These are phyloP conservation scores for Rosa rugosa DNA, from an alignment of 306 rosid genomes.

Conservation along the genomic window DNA sequence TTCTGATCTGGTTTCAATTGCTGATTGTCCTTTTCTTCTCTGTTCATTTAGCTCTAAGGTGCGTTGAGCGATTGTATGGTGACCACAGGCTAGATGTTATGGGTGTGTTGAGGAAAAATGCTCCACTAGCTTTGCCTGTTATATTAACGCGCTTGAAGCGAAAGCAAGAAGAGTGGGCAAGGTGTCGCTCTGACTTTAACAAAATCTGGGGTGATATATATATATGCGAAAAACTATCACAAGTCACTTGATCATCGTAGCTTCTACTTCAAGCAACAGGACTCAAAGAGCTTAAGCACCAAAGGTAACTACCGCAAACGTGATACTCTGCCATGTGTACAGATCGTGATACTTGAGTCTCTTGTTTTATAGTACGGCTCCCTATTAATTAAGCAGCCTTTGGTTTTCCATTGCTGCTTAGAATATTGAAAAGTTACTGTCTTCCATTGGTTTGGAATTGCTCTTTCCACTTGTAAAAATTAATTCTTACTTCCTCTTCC, in stretches of 20 bases:
- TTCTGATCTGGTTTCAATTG: constrained; percentile 11
- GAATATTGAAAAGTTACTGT: neutral
- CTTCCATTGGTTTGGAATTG: constrained; percentile 1
- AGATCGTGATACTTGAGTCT: neutral
- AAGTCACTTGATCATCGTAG: constrained; percentile 99
- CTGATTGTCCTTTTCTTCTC: constrained; percentile 22
- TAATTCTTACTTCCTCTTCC: constrained; percentile 16
- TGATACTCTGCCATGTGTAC: neutral
- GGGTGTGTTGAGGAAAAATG: constrained; percentile 87
- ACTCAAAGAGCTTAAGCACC: constrained; percentile 87
- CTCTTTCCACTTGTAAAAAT: constrained; percentile 2
- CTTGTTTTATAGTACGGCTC: neutral
- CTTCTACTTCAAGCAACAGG: constrained; percentile 99
- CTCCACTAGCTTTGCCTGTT: constrained; percentile 88
- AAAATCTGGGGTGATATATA: constrained; percentile 97
- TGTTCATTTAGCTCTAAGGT: constrained; percentile 68
- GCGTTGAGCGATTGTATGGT: constrained; percentile 94
- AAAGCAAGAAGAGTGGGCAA: constrained; percentile 98
- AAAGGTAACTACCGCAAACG: constrained; percentile 57
- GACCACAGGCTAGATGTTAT: constrained; percentile 98
- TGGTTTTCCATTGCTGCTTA: neutral
- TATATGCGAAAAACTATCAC: constrained; percentile 91
- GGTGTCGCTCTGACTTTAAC: constrained; percentile 88
- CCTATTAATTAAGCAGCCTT: neutral
- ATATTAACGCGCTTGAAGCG: constrained; percentile 91